Evolutionary conservation across 495 filamentous ascomycete species (phyloP), one percentile per base, ranked within the genome.

Genomic region (Xylaria bambusicola): DNA sequence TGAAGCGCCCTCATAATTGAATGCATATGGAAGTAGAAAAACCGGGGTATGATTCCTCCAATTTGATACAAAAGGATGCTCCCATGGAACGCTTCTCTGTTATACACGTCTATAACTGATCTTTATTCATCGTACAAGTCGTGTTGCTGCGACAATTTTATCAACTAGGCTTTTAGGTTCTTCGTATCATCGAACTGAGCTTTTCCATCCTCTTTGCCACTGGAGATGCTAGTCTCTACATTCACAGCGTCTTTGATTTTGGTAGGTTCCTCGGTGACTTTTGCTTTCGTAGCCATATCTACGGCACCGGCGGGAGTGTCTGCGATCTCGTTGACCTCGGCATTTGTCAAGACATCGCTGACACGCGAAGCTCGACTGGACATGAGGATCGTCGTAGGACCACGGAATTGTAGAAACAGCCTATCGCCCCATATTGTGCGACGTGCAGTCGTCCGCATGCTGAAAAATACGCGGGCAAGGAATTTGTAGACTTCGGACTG

Each of bases 351-450:
- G 6, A 90, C 82, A 65, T 98, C 94, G 45, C 84, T 83, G 18
- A 96, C 73, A 1, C 88, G 76, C 9, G 88, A 81, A 6, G 86
- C 90, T 18, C 93, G 85, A 23, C 90, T 92, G 65, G 96, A 94
- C 65, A 98, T 73, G 21, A 98, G 78, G 33, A 98, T 80, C 3
- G 87, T 96, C 2, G 82, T 84, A 20, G 94, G 94, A 0, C 94
- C 94, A 23, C 87, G 81, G 66, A 98, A 97, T 64, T 89, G 87
- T 21, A 98, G 76, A 68, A 98, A 98, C 13, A 97, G 78, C 62
- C 93, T 76, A 71, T 98, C 94, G 27, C 94, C 94, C 91, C 90
- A 96, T n/a, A 98, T 88, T 3, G 87, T 87, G 66, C 88, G 79
- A 54, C 93, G 81, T 29, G 84, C 79, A 73, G 89, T 88, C 1